These are phyloP conservation scores for Mrakia frigida DNA, from an alignment of 768 basidiomycete species.

Conservation along the genomic window DNA sequence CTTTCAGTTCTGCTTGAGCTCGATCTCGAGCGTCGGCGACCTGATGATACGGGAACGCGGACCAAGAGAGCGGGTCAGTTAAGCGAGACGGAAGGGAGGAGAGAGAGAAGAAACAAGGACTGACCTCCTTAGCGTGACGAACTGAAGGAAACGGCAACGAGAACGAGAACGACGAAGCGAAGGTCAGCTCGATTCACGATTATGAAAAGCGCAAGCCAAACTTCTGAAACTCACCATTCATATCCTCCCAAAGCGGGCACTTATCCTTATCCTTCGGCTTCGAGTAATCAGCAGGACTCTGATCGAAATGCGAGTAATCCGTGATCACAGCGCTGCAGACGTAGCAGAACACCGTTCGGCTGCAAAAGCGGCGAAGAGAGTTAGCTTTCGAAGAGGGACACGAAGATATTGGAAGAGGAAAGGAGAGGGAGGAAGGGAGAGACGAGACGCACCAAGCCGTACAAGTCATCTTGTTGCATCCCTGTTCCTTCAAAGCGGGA, in stretches of 20 bases:
- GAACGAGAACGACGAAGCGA: too few relatives aligned
- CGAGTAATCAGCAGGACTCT: constrained; percentile 38
- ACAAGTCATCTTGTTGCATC: constrained; percentile 83
- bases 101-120: neutral
- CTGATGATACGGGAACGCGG: neutral
- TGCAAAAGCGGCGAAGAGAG: too few relatives aligned
- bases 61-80: neutral
- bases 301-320: constrained; percentile 72
- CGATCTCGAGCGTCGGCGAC: constrained; percentile 9
- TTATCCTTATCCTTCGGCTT: constrained; percentile 45
- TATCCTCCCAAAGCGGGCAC: constrained; percentile 64
- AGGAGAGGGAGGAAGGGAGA: constrained; percentile 48
- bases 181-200: neutral
- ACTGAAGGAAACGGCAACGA: constrained; percentile 17
- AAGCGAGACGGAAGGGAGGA: neutral
- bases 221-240: constrained; percentile 60
- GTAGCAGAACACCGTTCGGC: constrained; percentile 72
- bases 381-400: too few relatives aligned
- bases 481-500: constrained; percentile 39
- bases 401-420: too few relatives aligned
- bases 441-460: constrained; percentile 38
- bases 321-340: constrained; percentile 58
- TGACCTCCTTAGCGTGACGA: constrained; percentile 14
- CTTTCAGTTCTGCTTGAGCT: constrained; percentile 16
- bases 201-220: neutral